A percentile compares a stretch with the other conserved stretches of the same genome.
These are phyloP conservation scores for Handroanthus guayacan DNA, from an alignment of 257 asterid genomes.

Conservation along the genomic window DNA sequence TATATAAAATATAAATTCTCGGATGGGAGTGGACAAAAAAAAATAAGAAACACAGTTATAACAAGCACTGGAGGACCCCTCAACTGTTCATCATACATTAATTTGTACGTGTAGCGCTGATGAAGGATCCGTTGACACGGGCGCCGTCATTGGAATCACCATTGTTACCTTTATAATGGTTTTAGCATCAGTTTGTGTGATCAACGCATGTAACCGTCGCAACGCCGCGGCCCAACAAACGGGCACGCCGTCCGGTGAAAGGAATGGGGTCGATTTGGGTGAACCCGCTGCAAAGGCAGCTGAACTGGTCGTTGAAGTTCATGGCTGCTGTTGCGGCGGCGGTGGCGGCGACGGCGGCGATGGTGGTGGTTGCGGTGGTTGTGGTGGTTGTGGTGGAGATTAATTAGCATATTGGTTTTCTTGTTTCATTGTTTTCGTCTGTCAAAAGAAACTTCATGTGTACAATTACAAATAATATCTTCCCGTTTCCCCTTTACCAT, in stretches of 20 bases:
- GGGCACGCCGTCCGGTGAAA: not conserved
- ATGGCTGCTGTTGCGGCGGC: not conserved
- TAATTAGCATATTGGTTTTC: too few species aligned
- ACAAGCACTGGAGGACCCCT: not conserved
- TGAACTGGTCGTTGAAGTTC: not conserved
- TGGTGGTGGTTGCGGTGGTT: slow-evolving; percentile 1
- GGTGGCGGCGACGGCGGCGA: not conserved
- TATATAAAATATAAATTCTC: too few species aligned
- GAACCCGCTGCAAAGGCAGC: not conserved
- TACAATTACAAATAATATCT: too few species aligned
- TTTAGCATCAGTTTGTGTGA: not conserved
- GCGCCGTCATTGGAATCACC: not conserved
- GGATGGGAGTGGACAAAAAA: too few species aligned
- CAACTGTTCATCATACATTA: not conserved
- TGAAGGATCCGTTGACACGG: not conserved
- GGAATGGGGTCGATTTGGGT: not conserved
- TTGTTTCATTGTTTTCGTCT: too few species aligned
- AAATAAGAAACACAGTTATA: too few species aligned
- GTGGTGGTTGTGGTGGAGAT: slow-evolving; percentile 6
- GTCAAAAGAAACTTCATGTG: too few species aligned
- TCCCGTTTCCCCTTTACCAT: too few species aligned
- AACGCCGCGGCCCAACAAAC: not conserved
- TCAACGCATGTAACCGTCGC: not conserved
- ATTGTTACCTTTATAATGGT: not conserved
- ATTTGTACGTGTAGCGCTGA: not conserved